phyloP scores from a whole-genome alignment of 345 rosid genomes.

The Melastoma malabathricum region DNA sequence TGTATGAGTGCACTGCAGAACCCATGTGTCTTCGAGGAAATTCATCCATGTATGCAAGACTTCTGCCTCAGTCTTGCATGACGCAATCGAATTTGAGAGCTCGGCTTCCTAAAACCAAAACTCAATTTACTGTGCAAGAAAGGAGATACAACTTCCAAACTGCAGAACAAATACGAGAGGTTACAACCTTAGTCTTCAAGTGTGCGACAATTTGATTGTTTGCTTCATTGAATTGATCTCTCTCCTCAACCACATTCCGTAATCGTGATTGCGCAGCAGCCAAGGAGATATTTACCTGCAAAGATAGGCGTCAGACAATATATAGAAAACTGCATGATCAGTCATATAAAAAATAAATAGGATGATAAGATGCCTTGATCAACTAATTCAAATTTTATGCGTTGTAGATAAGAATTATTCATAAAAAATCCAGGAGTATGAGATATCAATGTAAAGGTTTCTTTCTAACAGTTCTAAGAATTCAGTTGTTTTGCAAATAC shows the following conservation, averaged over 20 bases:
- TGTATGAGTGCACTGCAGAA: slow-evolving; percentile 46
- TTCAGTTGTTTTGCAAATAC: too few relatives aligned
- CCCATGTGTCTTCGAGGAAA: slow-evolving; percentile 90
- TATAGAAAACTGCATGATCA: not conserved
- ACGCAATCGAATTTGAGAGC: slow-evolving; percentile 56
- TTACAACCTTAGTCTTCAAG: slow-evolving; percentile 59
- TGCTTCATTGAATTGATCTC: slow-evolving; percentile 92
- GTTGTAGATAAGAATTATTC: too few relatives aligned
- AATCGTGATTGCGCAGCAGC: slow-evolving; percentile 85
- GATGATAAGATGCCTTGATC: not conserved
- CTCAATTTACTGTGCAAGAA: not conserved
- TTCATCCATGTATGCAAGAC: slow-evolving; percentile 82
- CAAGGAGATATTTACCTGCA: slow-evolving; percentile 73
- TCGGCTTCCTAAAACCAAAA: slow-evolving; percentile 61
- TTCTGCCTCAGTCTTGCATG: slow-evolving; percentile 64
- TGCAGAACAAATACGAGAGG: slow-evolving; percentile 6
- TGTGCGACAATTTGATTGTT: slow-evolving; percentile 75
- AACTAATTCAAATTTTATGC: too few relatives aligned
- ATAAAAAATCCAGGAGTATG: too few relatives aligned
- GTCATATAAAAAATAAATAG: not conserved
- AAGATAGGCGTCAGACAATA: slow-evolving; percentile 7
- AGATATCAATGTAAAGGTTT: too few relatives aligned
- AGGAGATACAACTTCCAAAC: not conserved
- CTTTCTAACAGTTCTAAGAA: too few relatives aligned
- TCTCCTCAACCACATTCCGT: slow-evolving; percentile 68